Percentiles rank a stretch among this genome's conserved stretches.
Conservation (phyloP, 495 filamentous ascomycete genomes). For the Penicillium lividum region DNA sequence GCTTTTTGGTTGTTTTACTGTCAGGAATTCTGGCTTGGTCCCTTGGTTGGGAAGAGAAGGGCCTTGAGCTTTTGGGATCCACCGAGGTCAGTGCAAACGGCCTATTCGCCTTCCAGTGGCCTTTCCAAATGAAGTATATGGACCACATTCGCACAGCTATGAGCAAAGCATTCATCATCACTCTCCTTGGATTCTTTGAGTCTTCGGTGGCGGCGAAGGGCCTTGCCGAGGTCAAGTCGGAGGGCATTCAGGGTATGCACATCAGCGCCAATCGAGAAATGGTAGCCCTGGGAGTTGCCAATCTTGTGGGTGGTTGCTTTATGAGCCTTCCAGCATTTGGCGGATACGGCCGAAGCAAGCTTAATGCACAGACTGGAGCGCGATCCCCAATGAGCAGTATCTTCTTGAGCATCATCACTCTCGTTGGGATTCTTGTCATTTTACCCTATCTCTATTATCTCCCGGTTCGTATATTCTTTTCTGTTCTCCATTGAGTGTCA, state of each 20-base stretch:
- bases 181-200: constrained; percentile 96
- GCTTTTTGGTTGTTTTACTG: constrained; percentile 85
- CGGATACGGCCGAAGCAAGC: constrained; percentile 93
- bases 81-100: constrained; percentile 61
- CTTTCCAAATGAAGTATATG: constrained; percentile 73
- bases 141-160: constrained; percentile 82
- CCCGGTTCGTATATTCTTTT: constrained; percentile 59
- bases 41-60: constrained; percentile 77
- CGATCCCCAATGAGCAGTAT: constrained; percentile 90
- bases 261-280: constrained; percentile 93
- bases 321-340: constrained; percentile 91
- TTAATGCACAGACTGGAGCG: constrained; percentile 89
- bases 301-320: constrained; percentile 88
- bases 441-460: constrained; percentile 93
- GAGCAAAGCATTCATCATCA: constrained; percentile 90
- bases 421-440: constrained; percentile 76
- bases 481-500: neutral
- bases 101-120: constrained; percentile 81
- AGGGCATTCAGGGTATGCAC: constrained; percentile 70
- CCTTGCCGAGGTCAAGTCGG: constrained; percentile 60
- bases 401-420: constrained; percentile 76
- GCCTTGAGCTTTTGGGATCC: constrained; percentile 80
- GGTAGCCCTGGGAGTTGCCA: constrained; percentile 87
- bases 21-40: constrained; percentile 78
- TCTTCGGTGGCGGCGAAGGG: constrained; percentile 96